A percentile compares a stretch with the other conserved stretches of the same genome.
Conservation (phyloP, 768 basidiomycete species). For the Pleurotus ostreatus region DNA sequence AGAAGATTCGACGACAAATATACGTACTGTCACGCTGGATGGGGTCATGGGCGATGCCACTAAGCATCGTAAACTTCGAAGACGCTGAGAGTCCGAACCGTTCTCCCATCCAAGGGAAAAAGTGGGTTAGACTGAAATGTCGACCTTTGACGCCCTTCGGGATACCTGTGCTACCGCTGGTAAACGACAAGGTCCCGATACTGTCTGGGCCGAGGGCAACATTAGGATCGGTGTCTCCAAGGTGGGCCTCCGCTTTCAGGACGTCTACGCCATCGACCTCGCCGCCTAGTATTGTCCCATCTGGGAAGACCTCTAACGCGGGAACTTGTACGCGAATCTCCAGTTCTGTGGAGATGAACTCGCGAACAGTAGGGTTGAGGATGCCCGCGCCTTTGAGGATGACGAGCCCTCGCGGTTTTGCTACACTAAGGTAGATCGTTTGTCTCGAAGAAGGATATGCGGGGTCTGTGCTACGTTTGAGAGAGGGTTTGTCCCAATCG, state of each 20-base stretch:
- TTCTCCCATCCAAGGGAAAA: conserved; percentile 99
- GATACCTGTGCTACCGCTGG: conserved; percentile 95
- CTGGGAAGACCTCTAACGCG: conserved; percentile 69
- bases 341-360: conserved; percentile 75
- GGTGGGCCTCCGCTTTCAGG: conserved; percentile 46
- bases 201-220: conserved; percentile 92
- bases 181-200: conserved; percentile 92
- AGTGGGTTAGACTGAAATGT: conserved; percentile 95
- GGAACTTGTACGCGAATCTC: conserved; percentile 89
- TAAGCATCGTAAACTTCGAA: conserved; percentile 96
- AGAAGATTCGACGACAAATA: background rate
- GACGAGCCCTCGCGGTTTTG: conserved; percentile 86
- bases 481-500: background rate
- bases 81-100: conserved; percentile 68
- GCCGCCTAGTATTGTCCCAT: conserved; percentile 69
- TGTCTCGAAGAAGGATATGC: conserved; percentile 94
- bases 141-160: conserved; percentile 97
- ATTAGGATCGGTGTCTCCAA: conserved; percentile 71
- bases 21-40: conserved; percentile 96
- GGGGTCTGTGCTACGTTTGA: conserved; percentile 59
- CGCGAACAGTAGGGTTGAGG: conserved; percentile 76
- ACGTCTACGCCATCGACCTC: conserved; percentile 54
- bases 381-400: conserved; percentile 87
- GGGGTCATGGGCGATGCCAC: conserved; percentile 98
- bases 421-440: conserved; percentile 88